A percentile compares a stretch with the other conserved stretches of the same genome.
These are phyloP conservation scores for Lithospermum erythrorhizon DNA, from an alignment of 257 asterid genomes.

Conservation along the genomic window DNA sequence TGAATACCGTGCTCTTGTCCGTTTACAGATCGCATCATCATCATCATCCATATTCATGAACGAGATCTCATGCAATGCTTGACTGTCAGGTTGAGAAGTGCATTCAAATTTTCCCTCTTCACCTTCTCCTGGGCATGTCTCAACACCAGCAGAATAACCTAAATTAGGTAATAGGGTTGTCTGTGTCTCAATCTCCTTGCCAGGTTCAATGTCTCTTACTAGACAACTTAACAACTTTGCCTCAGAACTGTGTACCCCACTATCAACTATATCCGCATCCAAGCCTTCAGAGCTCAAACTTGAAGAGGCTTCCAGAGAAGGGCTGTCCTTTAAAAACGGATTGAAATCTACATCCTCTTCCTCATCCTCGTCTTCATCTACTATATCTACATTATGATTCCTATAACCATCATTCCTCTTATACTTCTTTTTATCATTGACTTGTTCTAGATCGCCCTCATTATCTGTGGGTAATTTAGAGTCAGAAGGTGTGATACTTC, in stretches of 20 bases:
- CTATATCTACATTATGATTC: not conserved
- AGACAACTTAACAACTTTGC: conserved; percentile 18
- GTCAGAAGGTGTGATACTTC: conserved; percentile 15
- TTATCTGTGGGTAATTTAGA: conserved; percentile 16
- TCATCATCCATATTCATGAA: conserved; percentile 25
- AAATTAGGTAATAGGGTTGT: conserved; percentile 25
- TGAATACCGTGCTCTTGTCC: conserved; percentile 97
- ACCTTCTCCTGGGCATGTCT: conserved; percentile 8
- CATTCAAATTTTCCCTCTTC: conserved; percentile 18
- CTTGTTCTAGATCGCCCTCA: conserved; percentile 22
- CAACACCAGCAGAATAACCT: conserved; percentile 15
- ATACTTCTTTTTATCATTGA: conserved; percentile 24
- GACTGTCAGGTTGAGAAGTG: conserved; percentile 28
- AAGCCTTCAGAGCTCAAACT: conserved; percentile 86
- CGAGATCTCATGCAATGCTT: conserved; percentile 23
- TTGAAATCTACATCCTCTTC: conserved; percentile 88
- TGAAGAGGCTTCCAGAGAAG: conserved; percentile 72
- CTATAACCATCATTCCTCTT: conserved; percentile 15
- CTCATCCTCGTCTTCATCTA: conserved; percentile 41
- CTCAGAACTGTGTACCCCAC: conserved; percentile 22
- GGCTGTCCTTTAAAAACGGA: conserved; percentile 58
- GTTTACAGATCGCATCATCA: conserved; percentile 84
- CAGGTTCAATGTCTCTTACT: conserved; percentile 37
- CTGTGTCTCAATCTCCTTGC: conserved; percentile 47
- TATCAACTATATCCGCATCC: conserved; percentile 56